Percentiles rank a stretch among this genome's conserved stretches.
Conservation (phyloP, 1,139 yeast species). For the Meyerozyma carpophila region DNA sequence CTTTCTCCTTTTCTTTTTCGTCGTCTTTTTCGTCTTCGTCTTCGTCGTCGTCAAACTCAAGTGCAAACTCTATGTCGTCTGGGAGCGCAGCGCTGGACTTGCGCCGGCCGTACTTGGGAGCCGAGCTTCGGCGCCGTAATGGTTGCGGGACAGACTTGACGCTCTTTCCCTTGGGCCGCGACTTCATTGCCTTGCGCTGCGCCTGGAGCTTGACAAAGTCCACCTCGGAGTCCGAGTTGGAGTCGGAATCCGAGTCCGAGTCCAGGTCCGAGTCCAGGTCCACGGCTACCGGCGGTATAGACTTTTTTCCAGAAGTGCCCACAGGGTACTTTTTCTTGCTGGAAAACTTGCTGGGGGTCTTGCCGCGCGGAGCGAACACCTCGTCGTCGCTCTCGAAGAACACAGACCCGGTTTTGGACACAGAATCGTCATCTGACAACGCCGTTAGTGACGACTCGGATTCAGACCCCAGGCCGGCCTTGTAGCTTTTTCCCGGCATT, state of each 20-base stretch:
- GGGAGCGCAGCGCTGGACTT: slow-evolving; percentile 39
- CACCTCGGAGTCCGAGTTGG: slow-evolving; percentile 35
- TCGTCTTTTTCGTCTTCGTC: too few relatives aligned
- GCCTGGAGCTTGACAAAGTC: slow-evolving; percentile 70
- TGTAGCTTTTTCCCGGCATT: slow-evolving; percentile 2
- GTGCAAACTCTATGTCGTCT: slow-evolving; percentile 50
- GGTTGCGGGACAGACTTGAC: slow-evolving; percentile 2
- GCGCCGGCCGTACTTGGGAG: slow-evolving; percentile 32
- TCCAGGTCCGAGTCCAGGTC: slow-evolving; percentile 19
- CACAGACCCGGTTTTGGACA: slow-evolving; percentile 11
- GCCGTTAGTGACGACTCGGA: slow-evolving; percentile 39
- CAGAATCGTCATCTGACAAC: slow-evolving; percentile 28
- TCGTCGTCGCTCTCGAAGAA: slow-evolving; percentile 9
- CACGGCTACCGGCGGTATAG: not conserved
- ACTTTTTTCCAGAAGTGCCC: slow-evolving; percentile 8
- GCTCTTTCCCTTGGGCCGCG: slow-evolving; percentile 13
- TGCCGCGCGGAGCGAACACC: not conserved
- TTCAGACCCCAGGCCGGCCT: slow-evolving; percentile 6
- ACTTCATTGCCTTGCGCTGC: slow-evolving; percentile 51
- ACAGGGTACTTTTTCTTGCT: slow-evolving; percentile 5
- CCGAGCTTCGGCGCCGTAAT: slow-evolving; percentile 15
- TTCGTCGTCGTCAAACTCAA: slow-evolving; percentile 39
- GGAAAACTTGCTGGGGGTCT: not conserved
- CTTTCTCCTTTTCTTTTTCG: slow-evolving; percentile 4
- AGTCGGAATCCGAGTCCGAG: slow-evolving; percentile 46